Conservation (phyloP, 768 basidiomycete genomes). For the Kwoniella sp. region DNA sequence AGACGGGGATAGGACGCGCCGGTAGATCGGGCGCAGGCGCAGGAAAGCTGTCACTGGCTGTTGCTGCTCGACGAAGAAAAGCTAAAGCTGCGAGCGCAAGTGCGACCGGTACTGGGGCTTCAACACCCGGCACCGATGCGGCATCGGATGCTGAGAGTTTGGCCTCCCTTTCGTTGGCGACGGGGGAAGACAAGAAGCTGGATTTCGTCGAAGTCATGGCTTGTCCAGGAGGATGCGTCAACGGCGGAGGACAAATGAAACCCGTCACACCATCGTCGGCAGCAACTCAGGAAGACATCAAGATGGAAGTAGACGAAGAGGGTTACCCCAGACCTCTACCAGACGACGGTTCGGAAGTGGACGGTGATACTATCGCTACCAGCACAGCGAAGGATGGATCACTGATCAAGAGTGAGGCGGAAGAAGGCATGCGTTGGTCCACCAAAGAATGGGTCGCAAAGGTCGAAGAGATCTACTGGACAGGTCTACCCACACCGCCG, state of each 20-base stretch:
- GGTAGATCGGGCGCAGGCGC: conserved; percentile 36
- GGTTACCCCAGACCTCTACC: conserved; percentile 69
- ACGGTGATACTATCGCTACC: conserved; percentile 36
- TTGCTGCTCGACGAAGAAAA: conserved; percentile 50
- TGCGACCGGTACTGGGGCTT: conserved; percentile 6
- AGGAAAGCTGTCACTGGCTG: conserved; percentile 45
- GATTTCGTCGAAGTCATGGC: conserved; percentile 73
- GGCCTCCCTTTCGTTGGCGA: conserved; percentile 19
- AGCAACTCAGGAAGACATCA: conserved; percentile 13
- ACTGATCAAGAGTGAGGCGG: conserved; percentile 34
- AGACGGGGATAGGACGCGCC: conserved; percentile 69
- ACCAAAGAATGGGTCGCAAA: conserved; percentile 77
- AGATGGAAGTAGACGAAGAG: conserved; percentile 63
- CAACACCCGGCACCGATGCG: conserved; percentile 21
- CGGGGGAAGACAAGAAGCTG: conserved; percentile 46
- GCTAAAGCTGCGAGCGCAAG: conserved; percentile 10
- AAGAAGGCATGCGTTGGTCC: conserved; percentile 71
- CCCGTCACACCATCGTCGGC: conserved; percentile 27
- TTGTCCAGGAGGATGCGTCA: conserved; percentile 95
- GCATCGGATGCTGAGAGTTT: conserved; percentile 32
- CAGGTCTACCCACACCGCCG: conserved; percentile 60
- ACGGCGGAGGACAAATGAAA: conserved; percentile 85
- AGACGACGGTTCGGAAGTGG: conserved; percentile 58
- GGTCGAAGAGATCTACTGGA: conserved; percentile 86
- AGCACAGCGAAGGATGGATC: conserved; percentile 19